Evolutionary conservation across 352 stramenopile species (phyloP).

Genomic region (Saprolegnia diclina): DNA sequence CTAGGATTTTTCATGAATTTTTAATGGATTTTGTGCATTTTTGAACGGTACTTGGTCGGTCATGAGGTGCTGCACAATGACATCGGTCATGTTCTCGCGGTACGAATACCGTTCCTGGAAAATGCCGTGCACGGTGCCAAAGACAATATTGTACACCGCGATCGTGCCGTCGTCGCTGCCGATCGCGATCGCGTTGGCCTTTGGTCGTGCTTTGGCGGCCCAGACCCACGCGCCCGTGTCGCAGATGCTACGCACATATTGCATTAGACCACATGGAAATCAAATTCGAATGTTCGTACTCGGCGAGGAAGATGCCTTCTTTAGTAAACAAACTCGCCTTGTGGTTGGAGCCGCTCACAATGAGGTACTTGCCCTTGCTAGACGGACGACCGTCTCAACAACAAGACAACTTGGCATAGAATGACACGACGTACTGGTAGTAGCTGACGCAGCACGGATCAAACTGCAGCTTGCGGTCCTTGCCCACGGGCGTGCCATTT

Average conservation of each 20-base stretch:
- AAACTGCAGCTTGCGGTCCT: slow-evolving; percentile 88
- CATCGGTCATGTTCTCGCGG: slow-evolving; percentile 91
- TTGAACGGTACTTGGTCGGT: slow-evolving; percentile 68
- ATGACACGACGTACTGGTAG: slow-evolving; percentile 46
- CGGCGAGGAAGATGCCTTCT: slow-evolving; percentile 67
- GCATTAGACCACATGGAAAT: background rate
- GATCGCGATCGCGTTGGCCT: slow-evolving; percentile 81
- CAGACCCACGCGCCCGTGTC: slow-evolving; percentile 90
- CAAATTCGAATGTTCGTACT: slow-evolving; percentile 30
- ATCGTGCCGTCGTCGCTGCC: slow-evolving; percentile 86
- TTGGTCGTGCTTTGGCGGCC: slow-evolving; percentile 70
- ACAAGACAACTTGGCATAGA: background rate
- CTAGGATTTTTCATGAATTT: slow-evolving; percentile 9
- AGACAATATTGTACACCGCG: slow-evolving; percentile 80
- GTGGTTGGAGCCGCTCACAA: slow-evolving; percentile 82
- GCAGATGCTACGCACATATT: slow-evolving; percentile 45
- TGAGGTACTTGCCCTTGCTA: slow-evolving; percentile 87
- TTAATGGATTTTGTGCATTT: background rate
- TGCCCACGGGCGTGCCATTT: slow-evolving; percentile 75
- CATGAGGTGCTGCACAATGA: slow-evolving; percentile 94
- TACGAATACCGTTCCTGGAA: slow-evolving; percentile 93
- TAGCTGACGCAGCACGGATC: slow-evolving; percentile 88
- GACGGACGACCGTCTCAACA: no score
- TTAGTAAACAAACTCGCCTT: slow-evolving; percentile 88
- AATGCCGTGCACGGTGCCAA: slow-evolving; percentile 88